Percentiles rank a stretch among this genome's conserved stretches.
These are phyloP conservation scores for Erodium texanum DNA, from an alignment of 441 rosid genomes.

Conservation along the genomic window DNA sequence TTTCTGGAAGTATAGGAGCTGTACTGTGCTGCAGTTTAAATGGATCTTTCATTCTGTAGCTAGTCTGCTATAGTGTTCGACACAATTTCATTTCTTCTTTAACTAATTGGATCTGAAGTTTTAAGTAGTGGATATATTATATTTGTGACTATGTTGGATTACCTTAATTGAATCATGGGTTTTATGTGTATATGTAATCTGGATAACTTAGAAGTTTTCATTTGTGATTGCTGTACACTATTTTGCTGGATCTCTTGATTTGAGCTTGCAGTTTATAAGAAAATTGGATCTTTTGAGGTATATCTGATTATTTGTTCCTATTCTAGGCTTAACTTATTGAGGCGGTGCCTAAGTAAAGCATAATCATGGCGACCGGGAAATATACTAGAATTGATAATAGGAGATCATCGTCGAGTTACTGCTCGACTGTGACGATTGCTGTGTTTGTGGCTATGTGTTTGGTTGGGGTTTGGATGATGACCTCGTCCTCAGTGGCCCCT, in stretches of 20 bases:
- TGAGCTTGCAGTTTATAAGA: neutral
- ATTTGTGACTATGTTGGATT: neutral
- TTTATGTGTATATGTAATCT: neutral
- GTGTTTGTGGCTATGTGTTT: constrained; percentile 77
- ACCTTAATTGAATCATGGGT: neutral
- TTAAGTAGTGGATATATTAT: neutral
- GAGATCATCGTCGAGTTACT: constrained; percentile 55
- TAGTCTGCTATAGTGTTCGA: neutral
- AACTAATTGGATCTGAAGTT: neutral
- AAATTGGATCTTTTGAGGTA: neutral
- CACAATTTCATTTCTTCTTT: neutral
- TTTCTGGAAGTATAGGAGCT: neutral
- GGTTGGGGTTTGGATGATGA: constrained; percentile 95
- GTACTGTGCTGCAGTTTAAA: too few relatives aligned
- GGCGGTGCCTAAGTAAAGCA: neutral
- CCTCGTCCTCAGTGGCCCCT: constrained; percentile 63
- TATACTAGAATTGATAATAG: constrained; percentile 64
- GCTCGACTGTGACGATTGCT: constrained; percentile 63
- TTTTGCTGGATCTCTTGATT: neutral
- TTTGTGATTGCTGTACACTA: too few relatives aligned
- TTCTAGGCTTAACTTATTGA: neutral
- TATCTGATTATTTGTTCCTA: neutral
- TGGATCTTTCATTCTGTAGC: neutral
- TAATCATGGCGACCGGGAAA: constrained; percentile 58
- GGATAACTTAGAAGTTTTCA: too few relatives aligned